A percentile compares a stretch with the other conserved stretches of the same genome.
phyloP scores from a whole-genome alignment of 2,329 filamentous ascomycete species.

The Trichophyton verrucosum region DNA sequence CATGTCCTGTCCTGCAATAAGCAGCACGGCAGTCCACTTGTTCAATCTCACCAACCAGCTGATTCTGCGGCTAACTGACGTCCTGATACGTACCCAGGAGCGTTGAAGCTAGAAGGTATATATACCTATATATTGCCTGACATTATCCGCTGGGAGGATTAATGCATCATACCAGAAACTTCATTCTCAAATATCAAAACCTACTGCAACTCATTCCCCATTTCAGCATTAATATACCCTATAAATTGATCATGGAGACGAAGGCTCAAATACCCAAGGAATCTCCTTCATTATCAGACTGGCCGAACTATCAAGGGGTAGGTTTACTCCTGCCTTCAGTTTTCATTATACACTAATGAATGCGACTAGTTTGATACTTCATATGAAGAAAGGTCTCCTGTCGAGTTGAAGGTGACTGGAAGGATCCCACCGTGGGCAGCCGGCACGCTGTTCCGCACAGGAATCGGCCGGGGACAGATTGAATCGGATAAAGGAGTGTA shows the following conservation, averaged over 20 bases:
- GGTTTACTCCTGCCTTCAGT: slow-evolving; percentile 11
- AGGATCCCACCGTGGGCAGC: slow-evolving; percentile 58
- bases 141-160: background rate
- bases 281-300: slow-evolving; percentile 20
- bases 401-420: slow-evolving; percentile 52
- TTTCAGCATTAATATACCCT: background rate
- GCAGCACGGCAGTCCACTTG: background rate
- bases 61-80: background rate
- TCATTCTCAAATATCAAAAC: background rate
- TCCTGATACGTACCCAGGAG: background rate
- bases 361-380: slow-evolving; percentile 51
- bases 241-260: background rate
- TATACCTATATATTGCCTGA: background rate
- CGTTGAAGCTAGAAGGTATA: background rate
- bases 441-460: slow-evolving; percentile 61
- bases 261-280: background rate
- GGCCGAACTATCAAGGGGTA: slow-evolving; percentile 43
- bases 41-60: background rate
- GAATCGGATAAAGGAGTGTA: slow-evolving; percentile 50
- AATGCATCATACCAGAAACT: no score
- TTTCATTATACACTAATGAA: slow-evolving; percentile 11
- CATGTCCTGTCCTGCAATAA: background rate
- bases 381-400: slow-evolving; percentile 52
- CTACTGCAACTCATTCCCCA: background rate
- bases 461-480: slow-evolving; percentile 54